Evolutionary conservation across 108 stramenopile species (phyloP), one percentile per base, ranked within the genome.

Genomic region (Nitzschia sp.): DNA sequence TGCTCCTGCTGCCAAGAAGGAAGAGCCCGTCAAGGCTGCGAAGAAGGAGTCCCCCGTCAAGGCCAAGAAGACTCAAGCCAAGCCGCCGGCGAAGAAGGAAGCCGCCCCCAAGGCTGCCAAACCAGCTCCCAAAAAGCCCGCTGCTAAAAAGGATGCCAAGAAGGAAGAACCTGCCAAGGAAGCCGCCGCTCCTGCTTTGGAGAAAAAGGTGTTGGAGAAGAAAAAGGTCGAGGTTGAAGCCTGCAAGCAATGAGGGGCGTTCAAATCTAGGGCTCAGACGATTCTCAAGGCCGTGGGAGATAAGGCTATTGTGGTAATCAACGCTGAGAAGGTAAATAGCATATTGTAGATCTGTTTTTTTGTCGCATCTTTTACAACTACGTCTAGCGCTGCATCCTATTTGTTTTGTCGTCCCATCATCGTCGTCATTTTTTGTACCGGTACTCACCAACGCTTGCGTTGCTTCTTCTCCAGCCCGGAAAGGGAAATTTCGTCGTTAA

Each of bases 201-300:
- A 53, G 38, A 31, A 63, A 23, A 45, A 63, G 32, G 62, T 47
- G n/a, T 29, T 13, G 9, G 66, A 53, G 32, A 69, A 68, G 54
- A 45, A 54, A 22, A 59, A 73, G 23, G 82, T 88, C 1, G 72
- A 75, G 17, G 82, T 92, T 44, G 90, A 92, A 71, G 90, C 90
- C 4, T 89, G 90, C 78, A 92, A 92, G 73, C 86, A 87, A 79
- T 88, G 87, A 88, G 75, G 74, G 46, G 87, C 84, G 59, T 91
- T 92, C 80, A 89, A 89, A 73, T 81, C 84, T 19, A 81, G 90
- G 72, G 87, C 90, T 50, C 63, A 68, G 30, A 87, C 80, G 58
- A 92, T 92, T 79, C 79, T 54, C 30, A 80, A 84, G 44, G 86
- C 83, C 35, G 86, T 92, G 35, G 80, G 82, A 23, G 76, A 76